Conservation (phyloP, 139 green algal species). For the Chara braunii region DNA sequence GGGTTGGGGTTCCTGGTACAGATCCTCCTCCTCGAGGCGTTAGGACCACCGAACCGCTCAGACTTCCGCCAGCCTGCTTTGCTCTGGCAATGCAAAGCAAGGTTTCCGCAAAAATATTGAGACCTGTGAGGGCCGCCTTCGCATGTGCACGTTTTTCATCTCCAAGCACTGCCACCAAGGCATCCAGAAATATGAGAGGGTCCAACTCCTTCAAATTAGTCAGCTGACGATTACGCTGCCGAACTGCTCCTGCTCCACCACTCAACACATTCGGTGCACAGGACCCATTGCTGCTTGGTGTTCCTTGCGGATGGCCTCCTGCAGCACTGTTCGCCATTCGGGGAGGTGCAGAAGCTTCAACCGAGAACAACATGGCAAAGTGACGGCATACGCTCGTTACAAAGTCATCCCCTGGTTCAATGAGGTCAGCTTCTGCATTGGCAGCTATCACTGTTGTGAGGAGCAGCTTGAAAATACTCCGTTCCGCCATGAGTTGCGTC, state of each 20-base stretch:
- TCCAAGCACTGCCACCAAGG: slow-evolving; percentile 62
- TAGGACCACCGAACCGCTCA: too few species aligned
- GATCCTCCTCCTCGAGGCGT: slow-evolving; percentile 5
- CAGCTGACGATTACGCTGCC: slow-evolving; percentile 12
- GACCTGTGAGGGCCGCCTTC: slow-evolving; percentile 46
- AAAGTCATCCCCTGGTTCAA: slow-evolving; percentile 53
- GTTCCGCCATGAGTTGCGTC: slow-evolving; percentile 74
- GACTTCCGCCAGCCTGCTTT: slow-evolving; percentile 1
- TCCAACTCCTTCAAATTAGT: slow-evolving; percentile 63
- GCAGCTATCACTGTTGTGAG: slow-evolving; percentile 52
- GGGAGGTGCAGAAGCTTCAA: too few species aligned
- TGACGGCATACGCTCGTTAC: slow-evolving; percentile 65
- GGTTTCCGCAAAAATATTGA: slow-evolving; percentile 68
- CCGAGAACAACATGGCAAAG: slow-evolving; percentile 86
- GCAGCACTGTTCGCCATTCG: too few species aligned
- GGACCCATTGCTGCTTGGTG: background rate
- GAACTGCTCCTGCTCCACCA: background rate
- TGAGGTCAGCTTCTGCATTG: slow-evolving; percentile 50
- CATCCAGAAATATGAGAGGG: slow-evolving; percentile 76
- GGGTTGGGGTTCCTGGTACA: slow-evolving; percentile 10
- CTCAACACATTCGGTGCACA: too few species aligned
- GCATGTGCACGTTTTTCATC: slow-evolving; percentile 35
- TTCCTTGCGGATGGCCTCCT: background rate
- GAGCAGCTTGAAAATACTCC: slow-evolving; percentile 35
- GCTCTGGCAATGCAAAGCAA: slow-evolving; percentile 52